Conservation (phyloP, 305 asterid genomes). For the Fraxinus velutina region DNA sequence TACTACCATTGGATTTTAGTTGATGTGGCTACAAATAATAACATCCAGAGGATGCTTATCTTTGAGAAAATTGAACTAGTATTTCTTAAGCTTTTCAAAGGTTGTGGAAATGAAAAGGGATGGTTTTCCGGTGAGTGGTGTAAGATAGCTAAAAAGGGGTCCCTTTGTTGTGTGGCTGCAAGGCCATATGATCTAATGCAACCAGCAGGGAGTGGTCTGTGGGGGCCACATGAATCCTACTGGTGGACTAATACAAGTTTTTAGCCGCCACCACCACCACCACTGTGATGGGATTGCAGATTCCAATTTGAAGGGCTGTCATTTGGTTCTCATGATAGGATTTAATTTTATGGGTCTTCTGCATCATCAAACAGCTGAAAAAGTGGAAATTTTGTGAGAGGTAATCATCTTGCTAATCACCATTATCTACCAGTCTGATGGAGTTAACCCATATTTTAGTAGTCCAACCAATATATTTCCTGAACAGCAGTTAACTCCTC, state of each 20-base stretch:
- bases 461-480: constrained; percentile 86
- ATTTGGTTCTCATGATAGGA: constrained; percentile 74
- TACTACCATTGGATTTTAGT: neutral
- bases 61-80: constrained; percentile 14
- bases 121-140: constrained; percentile 35
- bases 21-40: neutral
- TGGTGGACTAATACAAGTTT: constrained; percentile 89
- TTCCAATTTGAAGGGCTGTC: constrained; percentile 74
- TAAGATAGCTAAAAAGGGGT: constrained; percentile 37
- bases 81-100: constrained; percentile 18
- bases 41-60: constrained; percentile 1
- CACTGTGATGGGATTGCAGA: constrained; percentile 76
- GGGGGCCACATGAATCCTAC: constrained; percentile 86
- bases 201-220: constrained; percentile 88
- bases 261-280: constrained; percentile 58
- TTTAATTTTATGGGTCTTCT: constrained; percentile 66
- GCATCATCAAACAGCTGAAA: constrained; percentile 86
- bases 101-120: constrained; percentile 26
- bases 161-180: too few species aligned
- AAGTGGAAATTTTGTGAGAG: constrained; percentile 83
- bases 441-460: constrained; percentile 52
- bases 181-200: constrained; percentile 40
- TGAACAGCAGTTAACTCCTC: constrained; percentile 73
- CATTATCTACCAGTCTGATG: constrained; percentile 38
- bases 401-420: constrained; percentile 38